Evolutionary conservation across 108 stramenopile genomes (phyloP).

Genomic region (Fragilaria crotonensis): DNA sequence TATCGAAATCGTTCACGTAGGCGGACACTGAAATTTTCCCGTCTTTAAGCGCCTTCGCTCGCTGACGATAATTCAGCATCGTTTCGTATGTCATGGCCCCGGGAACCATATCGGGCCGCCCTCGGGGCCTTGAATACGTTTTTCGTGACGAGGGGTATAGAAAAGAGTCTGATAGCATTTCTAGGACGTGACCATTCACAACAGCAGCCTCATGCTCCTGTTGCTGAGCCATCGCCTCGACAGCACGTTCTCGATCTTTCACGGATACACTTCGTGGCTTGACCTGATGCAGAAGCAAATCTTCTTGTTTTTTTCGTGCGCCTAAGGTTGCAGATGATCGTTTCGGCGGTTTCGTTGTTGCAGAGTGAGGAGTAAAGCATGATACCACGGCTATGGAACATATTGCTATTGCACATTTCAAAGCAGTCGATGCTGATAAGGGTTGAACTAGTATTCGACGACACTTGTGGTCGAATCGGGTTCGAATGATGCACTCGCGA

Average conservation of each 20-base stretch:
- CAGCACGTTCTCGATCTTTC: constrained; percentile 1
- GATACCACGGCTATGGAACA: no score
- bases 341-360: no score
- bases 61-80: constrained; percentile 22
- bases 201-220: not conserved
- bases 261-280: not conserved
- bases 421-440: no score
- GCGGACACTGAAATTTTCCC: not conserved
- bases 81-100: constrained; percentile 47
- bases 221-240: not conserved
- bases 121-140: constrained; percentile 17
- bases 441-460: no score
- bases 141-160: constrained; percentile 7
- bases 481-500: no score
- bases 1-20: no score
- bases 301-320: no score
- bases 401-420: no score
- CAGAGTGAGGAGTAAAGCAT: no score
- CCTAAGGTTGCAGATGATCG: no score
- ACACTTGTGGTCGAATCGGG: no score
- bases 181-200: no score
- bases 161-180: constrained; percentile 3
- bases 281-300: not conserved
- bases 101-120: constrained; percentile 40
- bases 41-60: constrained; percentile 8